Percentiles rank a stretch among this genome's conserved stretches.
Evolutionary conservation across 2,329 filamentous ascomycete genomes (phyloP).

Genomic region (Lasiodiplodia hormozganensis): DNA sequence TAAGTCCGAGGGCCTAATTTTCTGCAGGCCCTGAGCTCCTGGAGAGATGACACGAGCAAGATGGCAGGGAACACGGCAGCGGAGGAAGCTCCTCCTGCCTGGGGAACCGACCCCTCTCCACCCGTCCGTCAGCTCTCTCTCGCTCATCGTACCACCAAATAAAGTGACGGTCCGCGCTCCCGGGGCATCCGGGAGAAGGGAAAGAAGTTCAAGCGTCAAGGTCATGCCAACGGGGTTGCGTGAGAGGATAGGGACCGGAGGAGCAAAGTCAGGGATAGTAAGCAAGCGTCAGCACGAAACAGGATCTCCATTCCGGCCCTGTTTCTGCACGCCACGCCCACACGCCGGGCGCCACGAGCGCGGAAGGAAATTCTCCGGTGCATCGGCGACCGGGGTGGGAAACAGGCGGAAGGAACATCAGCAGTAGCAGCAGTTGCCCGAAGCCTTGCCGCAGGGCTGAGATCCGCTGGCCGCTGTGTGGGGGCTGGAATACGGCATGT

Average conservation of each 20-base stretch:
- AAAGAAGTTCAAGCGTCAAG: not conserved
- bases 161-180: not conserved
- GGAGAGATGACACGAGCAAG: not conserved
- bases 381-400: not conserved
- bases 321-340: not conserved
- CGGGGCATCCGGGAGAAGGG: not conserved
- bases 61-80: not conserved
- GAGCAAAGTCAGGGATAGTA: slow-evolving; percentile 5
- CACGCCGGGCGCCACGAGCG: not conserved
- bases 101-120: not conserved
- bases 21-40: not conserved
- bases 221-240: not conserved
- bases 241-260: not conserved
- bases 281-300: slow-evolving; percentile 12
- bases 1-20: slow-evolving; percentile 6
- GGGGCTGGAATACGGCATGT: not conserved
- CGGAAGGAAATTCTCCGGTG: not conserved
- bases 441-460: not conserved
- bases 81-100: not conserved
- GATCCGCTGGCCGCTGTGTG: not conserved
- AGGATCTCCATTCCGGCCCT: not conserved
- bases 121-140: not conserved
- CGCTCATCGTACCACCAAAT: not conserved
- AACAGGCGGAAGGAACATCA: not conserved
- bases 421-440: not conserved